Evolutionary conservation across 2,329 filamentous ascomycete species (phyloP).

Genomic region (Monilinia aucupariae): DNA sequence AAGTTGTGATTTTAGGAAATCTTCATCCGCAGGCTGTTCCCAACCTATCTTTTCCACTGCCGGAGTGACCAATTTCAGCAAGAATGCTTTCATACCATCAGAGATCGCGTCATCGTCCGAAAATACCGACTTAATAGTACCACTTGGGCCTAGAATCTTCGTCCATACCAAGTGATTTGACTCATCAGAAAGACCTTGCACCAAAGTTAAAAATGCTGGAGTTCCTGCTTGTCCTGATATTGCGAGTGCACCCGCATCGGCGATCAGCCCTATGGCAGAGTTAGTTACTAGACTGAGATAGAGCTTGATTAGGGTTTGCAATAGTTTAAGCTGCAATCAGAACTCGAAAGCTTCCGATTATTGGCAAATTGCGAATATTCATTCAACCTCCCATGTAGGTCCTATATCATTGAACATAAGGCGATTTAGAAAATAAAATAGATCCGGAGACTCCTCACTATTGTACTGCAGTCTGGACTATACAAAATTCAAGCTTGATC

Average conservation of each 20-base stretch:
- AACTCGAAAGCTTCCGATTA: not conserved
- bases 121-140: conserved; percentile 78
- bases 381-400: not conserved
- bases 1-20: conserved; percentile 75
- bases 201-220: conserved; percentile 71
- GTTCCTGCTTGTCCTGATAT: conserved; percentile 82
- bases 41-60: conserved; percentile 79
- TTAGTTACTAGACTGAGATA: not conserved
- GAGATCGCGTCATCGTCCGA: conserved; percentile 67
- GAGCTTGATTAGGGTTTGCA: not conserved
- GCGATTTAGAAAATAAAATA: not conserved
- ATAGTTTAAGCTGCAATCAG: not conserved
- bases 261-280: conserved; percentile 52
- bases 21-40: conserved; percentile 72
- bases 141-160: conserved; percentile 73
- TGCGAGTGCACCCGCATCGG: conserved; percentile 83
- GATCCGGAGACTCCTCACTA: not conserved
- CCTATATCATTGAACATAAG: not conserved
- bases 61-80: conserved; percentile 67
- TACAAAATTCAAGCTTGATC: not conserved
- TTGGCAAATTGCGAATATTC: not conserved
- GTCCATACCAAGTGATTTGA: conserved; percentile 84
- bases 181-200: conserved; percentile 79
- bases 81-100: conserved; percentile 70
- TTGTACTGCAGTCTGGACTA: not conserved